Conservation (phyloP, 2,329 filamentous ascomycete genomes). For the Fusarium sp. region DNA sequence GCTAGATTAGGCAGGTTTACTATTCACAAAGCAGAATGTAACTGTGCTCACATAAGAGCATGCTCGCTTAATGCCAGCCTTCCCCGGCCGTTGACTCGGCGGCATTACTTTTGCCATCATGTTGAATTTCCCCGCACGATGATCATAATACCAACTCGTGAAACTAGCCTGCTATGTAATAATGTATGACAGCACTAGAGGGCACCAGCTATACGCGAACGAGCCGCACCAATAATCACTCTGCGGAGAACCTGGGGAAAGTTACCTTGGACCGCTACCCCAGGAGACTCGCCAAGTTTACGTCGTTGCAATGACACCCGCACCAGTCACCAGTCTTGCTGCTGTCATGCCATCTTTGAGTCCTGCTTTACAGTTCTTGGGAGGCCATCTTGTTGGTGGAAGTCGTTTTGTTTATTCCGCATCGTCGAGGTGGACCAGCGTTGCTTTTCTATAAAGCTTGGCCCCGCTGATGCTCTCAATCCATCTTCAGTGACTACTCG, state of each 20-base stretch:
- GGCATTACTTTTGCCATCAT: constrained; percentile 12
- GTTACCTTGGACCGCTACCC: constrained; percentile 20
- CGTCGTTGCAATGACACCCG: constrained; percentile 21
- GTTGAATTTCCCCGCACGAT: constrained; percentile 32
- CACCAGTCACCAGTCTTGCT: constrained; percentile 26
- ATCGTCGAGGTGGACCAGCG: neutral
- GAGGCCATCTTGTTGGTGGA: constrained; percentile 17
- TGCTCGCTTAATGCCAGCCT: constrained; percentile 2
- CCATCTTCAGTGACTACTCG: constrained; percentile 6
- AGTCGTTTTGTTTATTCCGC: constrained; percentile 2
- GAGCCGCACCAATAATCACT: constrained; percentile 29
- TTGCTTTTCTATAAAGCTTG: constrained; percentile 28
- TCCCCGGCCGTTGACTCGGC: constrained; percentile 20
- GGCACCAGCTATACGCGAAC: constrained; percentile 23
- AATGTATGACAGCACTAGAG: neutral
- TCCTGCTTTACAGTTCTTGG: neutral
- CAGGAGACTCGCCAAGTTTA: constrained; percentile 14
- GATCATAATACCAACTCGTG: constrained; percentile 23
- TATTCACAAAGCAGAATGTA: too few species aligned
- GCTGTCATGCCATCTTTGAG: constrained; percentile 22
- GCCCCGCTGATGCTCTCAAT: neutral
- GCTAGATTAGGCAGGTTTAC: too few species aligned
- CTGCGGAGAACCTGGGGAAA: constrained; percentile 32
- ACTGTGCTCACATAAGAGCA: too few species aligned
- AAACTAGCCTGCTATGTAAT: constrained; percentile 14